A percentile compares a stretch with the other conserved stretches of the same genome.
Evolutionary conservation across 148 eudicot genomes (phyloP).

Genomic region (Fallopia convolvulus): DNA sequence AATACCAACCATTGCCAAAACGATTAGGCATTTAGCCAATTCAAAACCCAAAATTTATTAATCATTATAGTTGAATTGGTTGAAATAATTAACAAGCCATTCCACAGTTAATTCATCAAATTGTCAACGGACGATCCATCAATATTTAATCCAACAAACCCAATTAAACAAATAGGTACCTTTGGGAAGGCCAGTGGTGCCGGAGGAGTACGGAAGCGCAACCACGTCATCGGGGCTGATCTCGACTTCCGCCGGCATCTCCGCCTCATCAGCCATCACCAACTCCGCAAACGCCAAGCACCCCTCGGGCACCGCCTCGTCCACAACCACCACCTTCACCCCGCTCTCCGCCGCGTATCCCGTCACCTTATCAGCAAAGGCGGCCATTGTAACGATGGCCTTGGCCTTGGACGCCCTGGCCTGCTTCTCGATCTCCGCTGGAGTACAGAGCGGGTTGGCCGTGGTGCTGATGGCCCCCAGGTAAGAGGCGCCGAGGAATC

Average conservation of each 20-base stretch:
- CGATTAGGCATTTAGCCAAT: too few relatives aligned
- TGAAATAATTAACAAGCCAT: neutral
- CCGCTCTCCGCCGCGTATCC: conserved; percentile 17
- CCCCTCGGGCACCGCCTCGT: conserved; percentile 13
- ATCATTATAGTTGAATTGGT: neutral
- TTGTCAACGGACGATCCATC: neutral
- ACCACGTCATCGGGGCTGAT: conserved; percentile 60
- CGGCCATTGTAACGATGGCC: conserved; percentile 46
- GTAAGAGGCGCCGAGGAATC: conserved; percentile 37
- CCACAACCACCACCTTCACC: conserved; percentile 24
- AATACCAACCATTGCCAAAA: too few relatives aligned
- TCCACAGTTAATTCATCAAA: neutral
- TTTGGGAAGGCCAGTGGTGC: conserved; percentile 83
- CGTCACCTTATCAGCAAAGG: conserved; percentile 44
- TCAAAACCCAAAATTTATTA: too few relatives aligned
- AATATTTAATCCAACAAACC: neutral
- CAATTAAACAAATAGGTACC: conserved; percentile 13
- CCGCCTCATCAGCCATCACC: neutral
- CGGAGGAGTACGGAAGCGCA: conserved; percentile 80
- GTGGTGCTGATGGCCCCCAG: conserved; percentile 38
- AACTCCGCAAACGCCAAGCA: conserved; percentile 35
- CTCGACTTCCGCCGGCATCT: conserved; percentile 4
- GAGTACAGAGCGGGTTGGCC: conserved; percentile 41
- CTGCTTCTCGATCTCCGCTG: conserved; percentile 40
- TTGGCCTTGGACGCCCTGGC: conserved; percentile 40